Percentiles rank a stretch among this genome's conserved stretches.
Evolutionary conservation across 148 eudicot genomes (phyloP).

Genomic region (Rhododendron ovatum): DNA sequence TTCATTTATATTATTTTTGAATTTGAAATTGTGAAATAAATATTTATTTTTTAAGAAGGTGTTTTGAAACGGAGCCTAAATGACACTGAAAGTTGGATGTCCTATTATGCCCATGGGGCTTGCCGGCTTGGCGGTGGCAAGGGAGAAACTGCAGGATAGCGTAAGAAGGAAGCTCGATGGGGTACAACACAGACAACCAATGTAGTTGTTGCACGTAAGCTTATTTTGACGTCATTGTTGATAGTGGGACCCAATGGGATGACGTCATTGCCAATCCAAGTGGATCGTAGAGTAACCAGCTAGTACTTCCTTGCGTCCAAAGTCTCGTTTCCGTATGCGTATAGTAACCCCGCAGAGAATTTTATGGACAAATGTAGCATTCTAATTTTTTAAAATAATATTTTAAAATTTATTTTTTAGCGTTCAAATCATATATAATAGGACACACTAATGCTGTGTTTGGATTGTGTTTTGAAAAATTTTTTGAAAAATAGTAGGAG

Average conservation of each 20-base stretch:
- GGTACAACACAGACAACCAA: not conserved
- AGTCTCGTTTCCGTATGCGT: not conserved
- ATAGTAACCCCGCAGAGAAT: too few species aligned
- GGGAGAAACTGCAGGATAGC: not conserved
- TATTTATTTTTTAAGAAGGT: too few species aligned
- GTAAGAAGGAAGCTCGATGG: not conserved
- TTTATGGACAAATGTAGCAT: too few species aligned
- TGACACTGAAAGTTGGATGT: not conserved
- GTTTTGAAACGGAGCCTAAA: too few species aligned
- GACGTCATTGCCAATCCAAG: not conserved
- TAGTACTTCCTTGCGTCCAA: not conserved
- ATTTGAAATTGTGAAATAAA: too few species aligned
- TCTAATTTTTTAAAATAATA: too few species aligned
- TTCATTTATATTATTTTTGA: too few species aligned
- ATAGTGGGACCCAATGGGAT: not conserved
- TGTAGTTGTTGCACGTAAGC: not conserved
- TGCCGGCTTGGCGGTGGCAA: not conserved
- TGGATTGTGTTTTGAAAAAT: too few species aligned
- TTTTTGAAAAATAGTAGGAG: too few species aligned
- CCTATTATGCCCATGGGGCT: not conserved
- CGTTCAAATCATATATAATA: too few species aligned
- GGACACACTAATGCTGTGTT: too few species aligned
- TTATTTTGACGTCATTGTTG: not conserved
- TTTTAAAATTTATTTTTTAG: too few species aligned
- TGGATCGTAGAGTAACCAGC: not conserved